Evolutionary conservation across 805 yeast species (phyloP), one percentile per base, ranked within the genome.

Genomic region (Ogataea methanolica): DNA sequence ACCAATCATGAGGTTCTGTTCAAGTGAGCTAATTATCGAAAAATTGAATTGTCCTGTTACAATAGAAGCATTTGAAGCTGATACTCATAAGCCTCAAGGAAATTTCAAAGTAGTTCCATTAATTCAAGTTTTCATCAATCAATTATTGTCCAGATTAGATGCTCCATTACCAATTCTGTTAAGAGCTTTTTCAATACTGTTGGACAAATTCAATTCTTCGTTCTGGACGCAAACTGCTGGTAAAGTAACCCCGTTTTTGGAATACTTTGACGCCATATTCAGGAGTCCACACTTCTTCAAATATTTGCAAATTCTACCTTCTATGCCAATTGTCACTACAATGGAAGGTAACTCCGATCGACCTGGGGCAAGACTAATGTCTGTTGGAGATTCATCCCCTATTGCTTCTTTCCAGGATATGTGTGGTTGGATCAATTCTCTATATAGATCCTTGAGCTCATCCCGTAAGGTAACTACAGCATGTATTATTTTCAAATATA

Each of bases 251-350:
- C 75, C 69, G 50, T 76, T 78, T 2, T 78, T 75, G 49, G 81
- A 80, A 49, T 68, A 83, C 39, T 62, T 85, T 44, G 90, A 84
- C 52, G 73, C 80, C 16, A 69, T 85, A 1, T 72, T 84, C 41
- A 75, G 76, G 17, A 82, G 77, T 54, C 80, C 83, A 1, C 65
- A 70, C 41, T 80, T 72, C 54, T 57, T 68, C 0, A 65, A 64
- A 16, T 67, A 62, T 44, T 58, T 83, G 29, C 52, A 52, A 5
- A 37, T 39, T 44, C 56, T 55, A 42, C 43, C 55, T 12, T 45
- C 31, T 26, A 26, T 26, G 31, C 31, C 31, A 9, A 11, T 26
- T 8, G 31, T 26, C 31, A 26, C 31, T 26, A 9, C 31, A 3
- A 5, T 26, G 31, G 31, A 26, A 26, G 31, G 31, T 26, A 26